Conservation (phyloP, 805 yeast species). For the Candida ponderosae region DNA sequence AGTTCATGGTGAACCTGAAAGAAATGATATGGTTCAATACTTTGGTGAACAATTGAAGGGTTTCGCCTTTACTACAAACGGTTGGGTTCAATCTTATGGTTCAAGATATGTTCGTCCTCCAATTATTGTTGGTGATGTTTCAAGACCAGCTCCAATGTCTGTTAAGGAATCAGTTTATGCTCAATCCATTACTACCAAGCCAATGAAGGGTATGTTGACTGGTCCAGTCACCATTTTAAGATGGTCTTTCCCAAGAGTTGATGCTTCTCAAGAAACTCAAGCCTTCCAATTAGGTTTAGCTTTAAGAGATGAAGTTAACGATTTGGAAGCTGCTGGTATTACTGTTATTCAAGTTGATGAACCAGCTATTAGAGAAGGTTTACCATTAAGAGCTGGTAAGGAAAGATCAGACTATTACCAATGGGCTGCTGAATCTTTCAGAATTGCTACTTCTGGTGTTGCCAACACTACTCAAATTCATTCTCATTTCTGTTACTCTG, state of each 20-base stretch:
- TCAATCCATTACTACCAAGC: constrained; percentile 90
- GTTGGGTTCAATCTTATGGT: constrained; percentile 99
- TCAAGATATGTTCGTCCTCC: constrained; percentile 99
- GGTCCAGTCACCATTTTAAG: constrained; percentile 99
- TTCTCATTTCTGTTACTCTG: constrained; percentile 99
- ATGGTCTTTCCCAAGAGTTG: constrained; percentile 99
- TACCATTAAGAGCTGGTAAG: constrained; percentile 95
- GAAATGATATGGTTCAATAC: constrained; percentile 99
- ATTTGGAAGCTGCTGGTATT: constrained; percentile 97
- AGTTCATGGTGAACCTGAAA: constrained; percentile 99
- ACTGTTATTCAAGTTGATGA: constrained; percentile 98
- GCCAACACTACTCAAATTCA: constrained; percentile 93
- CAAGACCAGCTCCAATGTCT: constrained; percentile 97
- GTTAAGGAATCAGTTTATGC: constrained; percentile 99
- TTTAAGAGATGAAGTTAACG: constrained; percentile 96
- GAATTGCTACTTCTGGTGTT: constrained; percentile 99
- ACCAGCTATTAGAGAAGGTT: constrained; percentile 99
- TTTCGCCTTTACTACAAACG: constrained; percentile 96
- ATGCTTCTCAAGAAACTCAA: constrained; percentile 86
- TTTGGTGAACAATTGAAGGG: constrained; percentile 99
- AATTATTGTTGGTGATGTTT: constrained; percentile 96
- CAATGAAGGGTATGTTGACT: constrained; percentile 99
- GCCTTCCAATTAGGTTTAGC: constrained; percentile 96
- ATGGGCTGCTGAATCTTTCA: constrained; percentile 99
- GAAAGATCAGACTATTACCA: constrained; percentile 94